phyloP scores from a whole-genome alignment of 805 yeast genomes.

The Candida chilensis region DNA sequence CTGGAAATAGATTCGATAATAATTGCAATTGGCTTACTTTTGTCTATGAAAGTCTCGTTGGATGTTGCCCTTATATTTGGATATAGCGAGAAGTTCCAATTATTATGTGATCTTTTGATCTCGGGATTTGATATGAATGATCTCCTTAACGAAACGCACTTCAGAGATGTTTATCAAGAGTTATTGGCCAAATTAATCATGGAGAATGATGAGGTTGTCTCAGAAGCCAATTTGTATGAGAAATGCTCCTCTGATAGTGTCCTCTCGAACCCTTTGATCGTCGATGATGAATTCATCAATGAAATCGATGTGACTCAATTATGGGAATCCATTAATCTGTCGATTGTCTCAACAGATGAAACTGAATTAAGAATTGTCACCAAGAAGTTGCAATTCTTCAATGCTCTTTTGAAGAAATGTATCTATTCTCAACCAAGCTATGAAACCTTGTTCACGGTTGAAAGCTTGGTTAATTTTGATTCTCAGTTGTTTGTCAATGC shows the following conservation, averaged over 20 bases:
- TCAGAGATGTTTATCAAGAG: slow-evolving; percentile 9
- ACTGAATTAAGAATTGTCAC: slow-evolving; percentile 8
- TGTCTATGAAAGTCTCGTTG: no score
- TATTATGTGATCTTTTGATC: slow-evolving; percentile 8
- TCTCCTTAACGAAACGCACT: slow-evolving; percentile 9
- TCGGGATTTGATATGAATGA: slow-evolving; percentile 8
- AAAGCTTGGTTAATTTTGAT: slow-evolving; percentile 10
- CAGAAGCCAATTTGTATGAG: background rate
- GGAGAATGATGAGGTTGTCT: slow-evolving; percentile 4
- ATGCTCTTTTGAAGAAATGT: slow-evolving; percentile 8
- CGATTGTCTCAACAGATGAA: slow-evolving; percentile 11
- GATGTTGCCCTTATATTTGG: no score
- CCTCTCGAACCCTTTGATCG: background rate
- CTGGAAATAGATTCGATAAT: no score
- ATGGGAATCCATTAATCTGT: slow-evolving; percentile 9
- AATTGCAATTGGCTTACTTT: no score
- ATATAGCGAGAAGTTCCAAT: no score
- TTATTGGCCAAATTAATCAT: slow-evolving; percentile 13
- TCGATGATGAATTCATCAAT: background rate
- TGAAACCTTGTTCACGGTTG: slow-evolving; percentile 6
- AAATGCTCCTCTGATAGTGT: background rate
- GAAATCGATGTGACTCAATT: slow-evolving; percentile 5
- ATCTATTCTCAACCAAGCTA: slow-evolving; percentile 11
- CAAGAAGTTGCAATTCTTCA: slow-evolving; percentile 17
- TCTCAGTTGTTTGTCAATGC: slow-evolving; percentile 10